phyloP scores from a whole-genome alignment of 768 basidiomycete species.

The Leucosporidium scottii region DNA sequence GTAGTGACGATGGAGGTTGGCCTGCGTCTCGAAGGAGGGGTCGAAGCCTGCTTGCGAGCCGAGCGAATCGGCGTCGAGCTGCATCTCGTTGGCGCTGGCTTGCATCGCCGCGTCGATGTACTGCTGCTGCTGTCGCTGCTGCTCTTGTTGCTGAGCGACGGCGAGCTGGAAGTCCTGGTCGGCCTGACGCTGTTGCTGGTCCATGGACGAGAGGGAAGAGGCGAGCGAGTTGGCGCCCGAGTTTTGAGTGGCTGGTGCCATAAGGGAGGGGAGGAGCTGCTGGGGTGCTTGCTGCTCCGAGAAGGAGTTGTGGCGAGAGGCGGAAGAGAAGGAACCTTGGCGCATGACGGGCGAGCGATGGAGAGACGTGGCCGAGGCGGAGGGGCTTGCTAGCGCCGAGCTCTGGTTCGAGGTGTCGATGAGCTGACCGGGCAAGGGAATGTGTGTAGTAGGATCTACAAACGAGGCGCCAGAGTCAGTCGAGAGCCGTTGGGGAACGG shows the following conservation, averaged over 20 bases:
- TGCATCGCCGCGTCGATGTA: background rate
- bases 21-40: slow-evolving; percentile 15
- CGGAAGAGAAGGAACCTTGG: background rate
- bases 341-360: slow-evolving; percentile 22
- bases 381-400: slow-evolving; percentile 21
- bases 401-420: slow-evolving; percentile 1
- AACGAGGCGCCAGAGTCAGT: background rate
- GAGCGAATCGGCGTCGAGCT: background rate
- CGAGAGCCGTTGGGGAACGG: background rate
- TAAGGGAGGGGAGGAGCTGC: slow-evolving; percentile 1
- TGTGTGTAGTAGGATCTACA: slow-evolving; percentile 2
- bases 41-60: background rate
- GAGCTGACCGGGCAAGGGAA: background rate
- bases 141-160: background rate
- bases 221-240: no score
- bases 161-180: background rate
- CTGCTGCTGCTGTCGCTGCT: slow-evolving; percentile 3
- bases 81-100: no score
- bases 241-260: background rate
- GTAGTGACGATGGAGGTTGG: slow-evolving; percentile 27
- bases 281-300: slow-evolving; percentile 7
- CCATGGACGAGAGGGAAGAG: no score
- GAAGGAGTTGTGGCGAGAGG: slow-evolving; percentile 10
- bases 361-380: background rate
- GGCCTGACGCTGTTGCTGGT: background rate